Evolutionary conservation across 2,329 filamentous ascomycete species (phyloP).

Genomic region (Coniochaeta sp.): DNA sequence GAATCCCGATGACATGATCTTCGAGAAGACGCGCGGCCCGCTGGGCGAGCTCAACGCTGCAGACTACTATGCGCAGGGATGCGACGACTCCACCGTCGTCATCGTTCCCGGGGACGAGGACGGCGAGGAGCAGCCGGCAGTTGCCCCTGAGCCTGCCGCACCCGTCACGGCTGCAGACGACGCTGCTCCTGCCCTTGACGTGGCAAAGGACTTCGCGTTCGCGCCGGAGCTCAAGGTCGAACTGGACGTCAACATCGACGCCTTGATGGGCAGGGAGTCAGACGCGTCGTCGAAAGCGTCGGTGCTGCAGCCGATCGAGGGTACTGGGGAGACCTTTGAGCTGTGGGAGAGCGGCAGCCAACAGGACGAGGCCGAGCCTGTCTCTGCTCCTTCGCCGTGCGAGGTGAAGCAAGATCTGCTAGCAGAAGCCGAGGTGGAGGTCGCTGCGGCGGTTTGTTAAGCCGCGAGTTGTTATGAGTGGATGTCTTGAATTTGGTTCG

Average conservation of each 20-base stretch:
- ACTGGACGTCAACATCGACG: slow-evolving; percentile 22
- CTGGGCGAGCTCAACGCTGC: slow-evolving; percentile 60
- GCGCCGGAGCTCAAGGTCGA: slow-evolving; percentile 17
- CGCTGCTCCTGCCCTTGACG: slow-evolving; percentile 1
- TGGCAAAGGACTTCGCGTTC: slow-evolving; percentile 15
- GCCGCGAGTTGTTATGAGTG: neutral
- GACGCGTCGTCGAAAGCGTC: slow-evolving; percentile 31
- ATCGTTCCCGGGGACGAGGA: slow-evolving; percentile 56
- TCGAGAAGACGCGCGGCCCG: slow-evolving; percentile 58
- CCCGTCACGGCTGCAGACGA: neutral
- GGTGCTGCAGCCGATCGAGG: slow-evolving; percentile 47
- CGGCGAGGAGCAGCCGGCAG: slow-evolving; percentile 13
- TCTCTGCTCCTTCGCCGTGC: neutral
- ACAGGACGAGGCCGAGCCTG: slow-evolving; percentile 39
- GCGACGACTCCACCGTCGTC: slow-evolving; percentile 54
- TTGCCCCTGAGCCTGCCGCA: slow-evolving; percentile 5
- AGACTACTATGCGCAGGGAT: slow-evolving; percentile 62
- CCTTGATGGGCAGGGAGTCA: slow-evolving; percentile 27
- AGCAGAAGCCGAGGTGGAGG: neutral
- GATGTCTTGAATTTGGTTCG: neutral
- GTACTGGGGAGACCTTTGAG: slow-evolving; percentile 54
- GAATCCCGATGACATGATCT: slow-evolving; percentile 45
- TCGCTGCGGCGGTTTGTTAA: neutral
- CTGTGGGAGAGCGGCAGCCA: slow-evolving; percentile 65
- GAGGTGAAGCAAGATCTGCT: neutral